A percentile compares a stretch with the other conserved stretches of the same genome.
Conservation (phyloP, 495 filamentous ascomycete genomes). For the Podospora anserina region DNA sequence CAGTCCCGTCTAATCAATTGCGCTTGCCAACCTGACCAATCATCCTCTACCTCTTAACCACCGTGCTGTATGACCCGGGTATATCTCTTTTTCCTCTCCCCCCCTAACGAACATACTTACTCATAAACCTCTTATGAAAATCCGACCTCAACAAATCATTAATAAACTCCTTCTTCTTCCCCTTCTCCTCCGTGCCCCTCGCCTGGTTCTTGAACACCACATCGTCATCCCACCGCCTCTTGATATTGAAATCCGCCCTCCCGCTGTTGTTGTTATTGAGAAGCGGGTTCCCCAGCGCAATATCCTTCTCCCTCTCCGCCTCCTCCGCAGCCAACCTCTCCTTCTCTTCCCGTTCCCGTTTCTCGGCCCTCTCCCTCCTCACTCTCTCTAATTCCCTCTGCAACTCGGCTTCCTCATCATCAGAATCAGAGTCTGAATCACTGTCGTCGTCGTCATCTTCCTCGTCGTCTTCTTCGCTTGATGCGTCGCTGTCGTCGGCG, state of each 20-base stretch:
- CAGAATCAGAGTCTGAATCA: slow-evolving; percentile 49
- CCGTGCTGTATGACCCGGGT: neutral
- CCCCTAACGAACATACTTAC: slow-evolving; percentile 53
- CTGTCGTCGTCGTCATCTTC: slow-evolving; percentile 57
- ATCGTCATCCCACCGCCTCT: slow-evolving; percentile 94
- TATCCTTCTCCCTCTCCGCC: slow-evolving; percentile 79
- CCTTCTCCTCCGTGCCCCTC: slow-evolving; percentile 85
- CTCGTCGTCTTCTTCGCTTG: slow-evolving; percentile 71
- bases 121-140: slow-evolving; percentile 98
- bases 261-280: slow-evolving; percentile 43
- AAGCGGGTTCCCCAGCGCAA: slow-evolving; percentile 88
- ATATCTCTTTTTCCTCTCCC: slow-evolving; percentile 9
- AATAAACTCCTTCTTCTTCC: slow-evolving; percentile 91
- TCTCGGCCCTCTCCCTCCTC: slow-evolving; percentile 81
- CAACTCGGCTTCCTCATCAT: slow-evolving; percentile 87
- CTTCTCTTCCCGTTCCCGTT: slow-evolving; percentile 79
- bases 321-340: slow-evolving; percentile 74
- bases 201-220: slow-evolving; percentile 99
- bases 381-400: slow-evolving; percentile 94
- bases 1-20: neutral
- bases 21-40: no score
- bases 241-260: slow-evolving; percentile 63
- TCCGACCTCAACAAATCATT: slow-evolving; percentile 94
- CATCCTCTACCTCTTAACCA: no score
- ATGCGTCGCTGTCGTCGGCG: slow-evolving; percentile 72